Evolutionary conservation across 176 grass and related monocot genomes (phyloP), one percentile per base, ranked within the genome.

Genomic region (Raddia guianensis): DNA sequence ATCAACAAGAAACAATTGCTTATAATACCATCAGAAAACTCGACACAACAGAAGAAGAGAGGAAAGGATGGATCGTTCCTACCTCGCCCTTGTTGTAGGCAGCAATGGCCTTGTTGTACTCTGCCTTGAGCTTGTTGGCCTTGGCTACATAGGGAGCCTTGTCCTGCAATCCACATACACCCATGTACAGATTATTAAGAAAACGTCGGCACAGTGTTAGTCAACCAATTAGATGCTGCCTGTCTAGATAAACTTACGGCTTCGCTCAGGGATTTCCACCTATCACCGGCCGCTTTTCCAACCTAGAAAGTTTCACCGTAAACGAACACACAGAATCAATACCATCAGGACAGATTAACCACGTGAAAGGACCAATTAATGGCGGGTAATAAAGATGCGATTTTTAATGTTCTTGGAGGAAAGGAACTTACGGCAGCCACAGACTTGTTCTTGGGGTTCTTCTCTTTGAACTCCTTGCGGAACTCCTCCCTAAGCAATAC

Each of bases 361-460:
- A 59, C 54, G 13, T 1, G 43, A 33, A 27, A 21, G 11, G 7
- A 43, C 3, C 0, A 37, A 6, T 3, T 5, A 9, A 0, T 5
- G 12, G 2, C 9, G 7, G 12, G 2, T 0, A 2, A 12, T 13
- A 33, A 44, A 54, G 16, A 34, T 3, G 44, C 12, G 2, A 6
- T 37, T 75, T 59, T 44, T 7, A 0, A 40, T 40, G 4, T 40
- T 40, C 37, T 40, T 40, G 3, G 4, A 40, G 37, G 37, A 40
- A 3, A 12, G 2, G 2, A 8, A 82, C 90, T 82, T 83, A 98
- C 95, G 37, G 85, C 95, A 27, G 92, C 86, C 3, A 98, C 95
- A 9, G 87, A 92, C 87, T 83, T 94, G 14, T 98, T 98, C 77
- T 94, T 94, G 21, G 95, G 95, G 88, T 98, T 92, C 86, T 93